phyloP scores from a whole-genome alignment of 768 basidiomycete species.

The Amanita subjunquillea region DNA sequence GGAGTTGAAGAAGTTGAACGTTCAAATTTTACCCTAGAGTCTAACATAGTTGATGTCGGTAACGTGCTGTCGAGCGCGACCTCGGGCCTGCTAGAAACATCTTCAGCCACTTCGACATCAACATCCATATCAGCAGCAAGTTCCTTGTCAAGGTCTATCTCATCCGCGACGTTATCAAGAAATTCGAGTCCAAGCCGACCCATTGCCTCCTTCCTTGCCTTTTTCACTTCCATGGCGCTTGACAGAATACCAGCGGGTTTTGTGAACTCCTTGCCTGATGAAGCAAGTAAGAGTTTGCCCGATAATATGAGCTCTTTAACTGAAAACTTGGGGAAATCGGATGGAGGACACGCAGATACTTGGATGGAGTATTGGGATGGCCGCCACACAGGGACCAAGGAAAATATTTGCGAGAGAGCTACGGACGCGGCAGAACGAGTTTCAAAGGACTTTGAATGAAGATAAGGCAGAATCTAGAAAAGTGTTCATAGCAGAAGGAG shows the following conservation, averaged over 20 bases:
- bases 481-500: conserved; percentile 4
- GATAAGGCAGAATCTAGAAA: conserved; percentile 74
- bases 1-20: conserved; percentile 32
- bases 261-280: conserved; percentile 87
- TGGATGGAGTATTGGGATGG: conserved; percentile 24
- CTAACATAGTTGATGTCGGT: neutral
- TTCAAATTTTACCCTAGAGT: conserved; percentile 1
- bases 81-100: conserved; percentile 28
- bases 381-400: conserved; percentile 73
- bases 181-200: conserved; percentile 81
- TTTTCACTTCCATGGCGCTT: conserved; percentile 71
- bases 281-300: conserved; percentile 74
- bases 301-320: conserved; percentile 69
- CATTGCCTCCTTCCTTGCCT: conserved; percentile 84
- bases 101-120: conserved; percentile 25
- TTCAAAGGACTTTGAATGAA: conserved; percentile 89
- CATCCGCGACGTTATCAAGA: conserved; percentile 68
- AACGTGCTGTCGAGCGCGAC: conserved; percentile 17
- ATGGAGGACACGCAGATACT: conserved; percentile 20
- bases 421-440: conserved; percentile 84
- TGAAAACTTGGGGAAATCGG: conserved; percentile 68
- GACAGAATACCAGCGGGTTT: conserved; percentile 66
- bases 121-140: conserved; percentile 48
- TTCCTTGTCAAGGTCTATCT: conserved; percentile 82
- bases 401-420: conserved; percentile 81